Evolutionary conservation across 331 rosid genomes (phyloP).

Genomic region (Quercus phellos): DNA sequence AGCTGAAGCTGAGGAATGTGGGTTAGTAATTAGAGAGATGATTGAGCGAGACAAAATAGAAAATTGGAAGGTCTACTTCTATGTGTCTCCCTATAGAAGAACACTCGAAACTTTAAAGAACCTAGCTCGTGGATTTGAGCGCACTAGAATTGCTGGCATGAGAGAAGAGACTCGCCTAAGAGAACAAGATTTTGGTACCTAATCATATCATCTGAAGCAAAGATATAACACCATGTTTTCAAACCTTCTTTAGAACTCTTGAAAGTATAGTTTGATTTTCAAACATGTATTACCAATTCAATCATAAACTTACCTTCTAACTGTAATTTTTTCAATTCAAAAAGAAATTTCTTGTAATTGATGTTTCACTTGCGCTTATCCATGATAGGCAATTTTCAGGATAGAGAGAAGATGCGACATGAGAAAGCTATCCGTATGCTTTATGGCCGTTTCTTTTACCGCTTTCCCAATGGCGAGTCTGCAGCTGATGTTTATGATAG

Average conservation of each 20-base stretch:
- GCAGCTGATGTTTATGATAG: slow-evolving; percentile 97
- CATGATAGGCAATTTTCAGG: slow-evolving; percentile 72
- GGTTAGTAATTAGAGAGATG: slow-evolving; percentile 40
- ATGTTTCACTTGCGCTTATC: slow-evolving; percentile 1
- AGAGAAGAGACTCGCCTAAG: slow-evolving; percentile 85
- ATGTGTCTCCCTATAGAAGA: slow-evolving; percentile 79
- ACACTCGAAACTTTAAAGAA: slow-evolving; percentile 51
- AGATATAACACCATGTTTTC: not conserved
- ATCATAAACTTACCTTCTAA: not conserved
- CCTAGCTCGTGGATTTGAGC: slow-evolving; percentile 62
- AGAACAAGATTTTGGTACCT: slow-evolving; percentile 80
- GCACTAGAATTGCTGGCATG: slow-evolving; percentile 62
- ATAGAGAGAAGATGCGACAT: slow-evolving; percentile 68
- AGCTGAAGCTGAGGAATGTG: slow-evolving; percentile 61
- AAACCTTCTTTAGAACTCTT: too few relatives aligned
- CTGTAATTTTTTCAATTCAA: not conserved
- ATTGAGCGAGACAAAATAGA: slow-evolving; percentile 40
- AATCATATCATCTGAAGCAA: too few relatives aligned
- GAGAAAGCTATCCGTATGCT: slow-evolving; percentile 48
- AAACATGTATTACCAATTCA: not conserved
- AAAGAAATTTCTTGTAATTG: not conserved
- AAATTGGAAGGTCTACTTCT: slow-evolving; percentile 69
- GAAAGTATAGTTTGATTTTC: not conserved
- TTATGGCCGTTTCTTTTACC: slow-evolving; percentile 84
- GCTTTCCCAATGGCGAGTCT: slow-evolving; percentile 88